Base-by-base conservation (phyloP, 345 rosid genomes). In the Euphorbia peplus region DNA sequence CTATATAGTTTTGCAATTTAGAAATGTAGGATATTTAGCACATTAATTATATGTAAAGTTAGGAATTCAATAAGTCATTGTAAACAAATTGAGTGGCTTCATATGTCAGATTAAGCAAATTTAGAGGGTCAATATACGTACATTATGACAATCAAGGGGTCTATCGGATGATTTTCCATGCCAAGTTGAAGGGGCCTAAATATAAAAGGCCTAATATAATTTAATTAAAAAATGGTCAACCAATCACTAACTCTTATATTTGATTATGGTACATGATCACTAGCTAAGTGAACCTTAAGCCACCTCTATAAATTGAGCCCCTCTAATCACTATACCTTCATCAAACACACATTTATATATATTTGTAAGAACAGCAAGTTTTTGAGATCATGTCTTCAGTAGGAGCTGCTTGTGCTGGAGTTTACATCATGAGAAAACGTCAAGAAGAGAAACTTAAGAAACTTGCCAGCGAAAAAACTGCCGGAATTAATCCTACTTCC, bases 401-500 rank as follows among this genome's bases (percentile, higher is more conserved):
- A 11, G 82, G 82, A 53, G 78, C 76, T 4, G 66, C 70, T 50
- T 70, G 68, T 52, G 82, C 82, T 44, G 68, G 56, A 46, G 82
- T 78, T 66, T 74, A 70, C 32, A 59, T 78, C 73, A 74, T 78
- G 82, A 63, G 58, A 62, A 74, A 75, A 64, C 69, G 70, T 14
- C 73, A 67, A 26, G 74, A 78, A 78, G 82, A 78, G 63, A 78
- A 64, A 50, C 60, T 78, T 10, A 75, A 74, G 64, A 74, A 60
- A 68, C 50, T 26, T 42, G 63, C 48, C 32, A 76, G 64, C 16
- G 63, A 48, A 44, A 59, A n/a, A 56, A 16, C 6, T 35, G 50
- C 1, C 22, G 46, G 16, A 14, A 1, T 2, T 4, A 22, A 19
- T 44, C 3, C 55, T 46, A 11, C 52, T 41, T 22, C 37, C 37